Evolutionary conservation across 805 yeast genomes (phyloP), one percentile per base, ranked within the genome.

Genomic region (Candida dajiaensis): DNA sequence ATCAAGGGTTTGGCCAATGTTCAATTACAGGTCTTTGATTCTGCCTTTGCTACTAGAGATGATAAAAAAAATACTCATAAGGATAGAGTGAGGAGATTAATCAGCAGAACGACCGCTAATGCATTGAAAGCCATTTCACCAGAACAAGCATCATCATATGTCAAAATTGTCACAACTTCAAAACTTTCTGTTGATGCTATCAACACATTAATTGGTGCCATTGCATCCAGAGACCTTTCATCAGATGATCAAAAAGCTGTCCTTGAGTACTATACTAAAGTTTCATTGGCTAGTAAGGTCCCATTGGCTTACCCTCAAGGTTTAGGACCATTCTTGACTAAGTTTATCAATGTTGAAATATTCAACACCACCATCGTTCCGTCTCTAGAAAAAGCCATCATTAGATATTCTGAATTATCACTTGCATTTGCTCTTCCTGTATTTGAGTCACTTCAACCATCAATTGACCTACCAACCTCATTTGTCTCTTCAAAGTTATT

Each of bases 361-460:
- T 69, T 81, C 43, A 62, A 59, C 19, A 50, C 64, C 2, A 44
- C 52, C 7, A 56, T 85, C 16, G 64, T 80, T 7, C 88, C 95
- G 2, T 72, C 76, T 18, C 56, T 90, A 42, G 90, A 86, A 56
- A 88, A 85, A 59, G 77, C 90, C 1, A 71, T 84, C 42, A 69
- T 90, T 52, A 77, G 96, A 62, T 79, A 95, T 2, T 83, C 96
- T 0, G 97, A 89, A 58, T 63, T 70, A 35, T 77, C 87, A 0
- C 76, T 88, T 47, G 73, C 72, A 18, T 60, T 83, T n/a, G 61
- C 85, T 3, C 76, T 81, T 4, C 69, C 72, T 11, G 58, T 89
- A 9, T 69, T 83, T 23, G 35, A 38, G 2, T 50, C 65, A 8
- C 26, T 64, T 4, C 45, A 69, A 4, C 45, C 58, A 1, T 51